Evolutionary conservation across 1,284 basidiomycete species (phyloP).

Genomic region (Cystobasidium sp.): DNA sequence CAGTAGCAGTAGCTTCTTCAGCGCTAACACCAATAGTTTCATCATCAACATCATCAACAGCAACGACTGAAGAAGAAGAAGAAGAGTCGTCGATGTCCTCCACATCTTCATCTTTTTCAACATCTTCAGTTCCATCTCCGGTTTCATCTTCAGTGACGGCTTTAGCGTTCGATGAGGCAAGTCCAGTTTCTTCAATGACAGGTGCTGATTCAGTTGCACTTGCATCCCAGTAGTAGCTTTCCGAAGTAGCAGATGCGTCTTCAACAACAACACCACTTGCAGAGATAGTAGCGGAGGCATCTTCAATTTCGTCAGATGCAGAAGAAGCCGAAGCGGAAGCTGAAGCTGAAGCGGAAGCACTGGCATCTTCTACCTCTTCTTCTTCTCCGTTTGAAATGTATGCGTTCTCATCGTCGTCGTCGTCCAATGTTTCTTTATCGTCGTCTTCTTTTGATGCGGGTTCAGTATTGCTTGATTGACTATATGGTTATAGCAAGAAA

Average conservation of each 20-base stretch:
- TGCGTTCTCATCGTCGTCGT: too few relatives aligned
- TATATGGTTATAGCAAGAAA: too few relatives aligned
- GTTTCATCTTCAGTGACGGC: slow-evolving; percentile 20
- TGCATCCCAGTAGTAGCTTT: slow-evolving; percentile 2
- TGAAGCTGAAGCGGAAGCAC: background rate
- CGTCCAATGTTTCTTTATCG: too few relatives aligned
- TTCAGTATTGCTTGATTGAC: background rate
- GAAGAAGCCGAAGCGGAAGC: background rate
- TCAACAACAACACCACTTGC: background rate
- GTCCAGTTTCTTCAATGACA: background rate
- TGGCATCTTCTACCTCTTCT: slow-evolving; percentile 3
- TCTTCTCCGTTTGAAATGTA: too few relatives aligned
- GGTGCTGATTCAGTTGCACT: slow-evolving; percentile 5
- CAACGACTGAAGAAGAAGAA: too few relatives aligned
- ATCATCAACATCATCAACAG: slow-evolving; percentile 18
- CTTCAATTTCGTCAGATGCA: background rate
- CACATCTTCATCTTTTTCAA: background rate
- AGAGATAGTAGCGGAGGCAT: slow-evolving; percentile 2
- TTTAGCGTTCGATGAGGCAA: background rate
- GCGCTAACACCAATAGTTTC: slow-evolving; percentile 8
- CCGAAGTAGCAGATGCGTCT: slow-evolving; percentile 13
- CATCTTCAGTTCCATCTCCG: background rate
- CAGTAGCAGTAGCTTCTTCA: slow-evolving; percentile 8
- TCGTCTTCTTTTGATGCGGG: too few relatives aligned
- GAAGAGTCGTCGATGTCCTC: too few relatives aligned